Evolutionary conservation across 805 yeast genomes (phyloP).

Genomic region (Wickerhamiella sergipiensis): DNA sequence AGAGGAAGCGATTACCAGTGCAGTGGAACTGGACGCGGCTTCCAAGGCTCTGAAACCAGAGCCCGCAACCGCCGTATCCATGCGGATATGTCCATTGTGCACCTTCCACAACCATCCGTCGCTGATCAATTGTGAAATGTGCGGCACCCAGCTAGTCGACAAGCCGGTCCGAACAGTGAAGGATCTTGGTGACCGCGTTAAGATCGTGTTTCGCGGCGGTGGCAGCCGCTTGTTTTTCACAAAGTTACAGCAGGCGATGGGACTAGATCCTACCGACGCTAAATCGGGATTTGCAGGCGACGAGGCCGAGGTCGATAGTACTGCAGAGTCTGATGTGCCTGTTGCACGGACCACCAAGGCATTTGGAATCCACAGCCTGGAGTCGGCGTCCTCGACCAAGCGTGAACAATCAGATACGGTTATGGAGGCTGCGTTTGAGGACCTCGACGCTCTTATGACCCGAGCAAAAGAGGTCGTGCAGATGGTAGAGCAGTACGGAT

Average conservation of each 20-base stretch:
- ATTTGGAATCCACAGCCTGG: conserved; percentile 3
- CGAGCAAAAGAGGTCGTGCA: conserved; percentile 60
- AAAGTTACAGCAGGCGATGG: conserved; percentile 33
- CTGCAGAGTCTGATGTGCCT: not conserved
- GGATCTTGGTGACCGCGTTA: conserved; percentile 25
- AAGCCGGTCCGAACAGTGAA: conserved; percentile 17
- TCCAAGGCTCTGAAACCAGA: not conserved
- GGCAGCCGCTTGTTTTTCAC: conserved; percentile 46
- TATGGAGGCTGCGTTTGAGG: not conserved
- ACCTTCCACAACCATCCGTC: conserved; percentile 79
- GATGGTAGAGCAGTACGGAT: conserved; percentile 31
- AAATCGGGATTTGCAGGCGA: not conserved
- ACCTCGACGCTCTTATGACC: conserved; percentile 3
- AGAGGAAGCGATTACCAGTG: conserved; percentile 26
- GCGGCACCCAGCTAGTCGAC: conserved; percentile 46
- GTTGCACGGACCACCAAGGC: not conserved
- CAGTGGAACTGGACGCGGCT: conserved; percentile 2
- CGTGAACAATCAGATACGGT: not conserved
- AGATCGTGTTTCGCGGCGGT: conserved; percentile 37
- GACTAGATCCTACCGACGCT: conserved; percentile 9
- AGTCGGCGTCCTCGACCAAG: not conserved
- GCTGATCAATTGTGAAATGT: conserved; percentile 68
- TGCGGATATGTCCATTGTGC: conserved; percentile 39
- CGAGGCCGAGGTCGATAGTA: not conserved
- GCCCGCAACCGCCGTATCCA: not conserved